Base-by-base conservation (phyloP, 2,329 filamentous ascomycete species). In the Penicillium sp. region DNA sequence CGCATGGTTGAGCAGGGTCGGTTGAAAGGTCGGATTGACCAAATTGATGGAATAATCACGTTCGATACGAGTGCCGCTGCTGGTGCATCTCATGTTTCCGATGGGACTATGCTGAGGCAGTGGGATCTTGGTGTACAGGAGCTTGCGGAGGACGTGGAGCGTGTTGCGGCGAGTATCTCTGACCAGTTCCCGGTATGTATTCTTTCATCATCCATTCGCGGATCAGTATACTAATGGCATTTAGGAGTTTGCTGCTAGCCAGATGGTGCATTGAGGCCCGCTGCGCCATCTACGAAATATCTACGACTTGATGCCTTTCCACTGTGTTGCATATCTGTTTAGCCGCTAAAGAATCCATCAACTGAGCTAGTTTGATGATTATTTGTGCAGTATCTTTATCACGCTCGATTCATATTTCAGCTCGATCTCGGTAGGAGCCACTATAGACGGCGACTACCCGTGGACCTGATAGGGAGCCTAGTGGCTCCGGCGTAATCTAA, bases 1-100 rank as follows among this genome's bases (percentile, higher is more conserved):
- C 83, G 86, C 64, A 99, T 99, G 94, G 91, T 99, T 65, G 92
- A 97, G 78, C 92, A 97, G 74, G 92, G 91, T 9, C 86, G 94
- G 31, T 76, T 99, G 48, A 85, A 88, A 3, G 94, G 93, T 7
- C 86, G 88, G 54, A 97, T 99, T 67, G 93, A 99, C 74, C 94
- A 99, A 78, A 92, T 99, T 54, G 90, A 92, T 53, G 83, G 89
- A 13, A 78, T 92, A 10, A 92, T 99, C 56, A 92, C 87, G 77
- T 99, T 99, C 70, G 90, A 94, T 34, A 74, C 80, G 75, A 68
- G 87, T 70, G 86, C 86, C 67, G 85, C 85, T 53, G 89, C 85
- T 50, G 89, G 85, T 55, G 13, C 7, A n/a, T 82, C 84, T n/a
- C 81, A 38, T 27, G 24, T 21, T 27, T 56, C 58, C 8, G 57